A percentile compares a stretch with the other conserved stretches of the same genome.
phyloP scores from a whole-genome alignment of 2,329 filamentous ascomycete species.

The Daldinia sp. region DNA sequence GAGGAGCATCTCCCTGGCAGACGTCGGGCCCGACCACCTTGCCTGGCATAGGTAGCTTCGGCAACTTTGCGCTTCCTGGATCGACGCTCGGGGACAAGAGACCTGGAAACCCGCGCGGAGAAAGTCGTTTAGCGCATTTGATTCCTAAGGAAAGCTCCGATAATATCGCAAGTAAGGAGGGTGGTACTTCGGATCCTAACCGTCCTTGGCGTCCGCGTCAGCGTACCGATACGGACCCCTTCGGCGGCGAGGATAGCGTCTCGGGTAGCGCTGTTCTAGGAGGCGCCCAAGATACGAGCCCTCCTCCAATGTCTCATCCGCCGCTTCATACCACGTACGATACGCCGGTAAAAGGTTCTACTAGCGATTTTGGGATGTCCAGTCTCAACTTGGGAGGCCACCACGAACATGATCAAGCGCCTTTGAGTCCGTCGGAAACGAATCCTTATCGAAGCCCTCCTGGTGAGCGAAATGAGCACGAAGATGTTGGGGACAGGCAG shows the following conservation, averaged over 20 bases:
- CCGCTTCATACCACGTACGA: constrained; percentile 60
- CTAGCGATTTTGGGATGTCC: constrained; percentile 72
- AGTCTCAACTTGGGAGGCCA: constrained; percentile 69
- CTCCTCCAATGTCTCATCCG: constrained; percentile 53
- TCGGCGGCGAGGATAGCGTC: constrained; percentile 71
- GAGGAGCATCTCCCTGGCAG: constrained; percentile 61
- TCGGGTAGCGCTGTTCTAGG: constrained; percentile 79
- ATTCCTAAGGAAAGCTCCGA: constrained; percentile 83
- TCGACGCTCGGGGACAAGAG: constrained; percentile 78
- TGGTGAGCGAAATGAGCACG: constrained; percentile 75
- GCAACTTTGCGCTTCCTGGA: constrained; percentile 81
- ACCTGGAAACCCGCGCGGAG: constrained; percentile 75
- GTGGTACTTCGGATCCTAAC: constrained; percentile 54
- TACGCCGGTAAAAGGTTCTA: constrained; percentile 66
- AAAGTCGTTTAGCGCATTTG: constrained; percentile 87
- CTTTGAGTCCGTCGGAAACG: constrained; percentile 91
- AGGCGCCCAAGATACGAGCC: constrained; percentile 77
- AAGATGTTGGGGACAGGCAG: constrained; percentile 63
- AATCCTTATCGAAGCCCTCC: constrained; percentile 96
- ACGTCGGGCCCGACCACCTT: constrained; percentile 64
- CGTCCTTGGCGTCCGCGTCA: constrained; percentile 70
- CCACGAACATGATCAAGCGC: constrained; percentile 72
- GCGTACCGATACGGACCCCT: constrained; percentile 80
- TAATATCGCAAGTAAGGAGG: constrained; percentile 65
- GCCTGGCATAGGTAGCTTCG: constrained; percentile 85